Conservation (phyloP, 495 filamentous ascomycete species). For the Cenococcum geophilum region DNA sequence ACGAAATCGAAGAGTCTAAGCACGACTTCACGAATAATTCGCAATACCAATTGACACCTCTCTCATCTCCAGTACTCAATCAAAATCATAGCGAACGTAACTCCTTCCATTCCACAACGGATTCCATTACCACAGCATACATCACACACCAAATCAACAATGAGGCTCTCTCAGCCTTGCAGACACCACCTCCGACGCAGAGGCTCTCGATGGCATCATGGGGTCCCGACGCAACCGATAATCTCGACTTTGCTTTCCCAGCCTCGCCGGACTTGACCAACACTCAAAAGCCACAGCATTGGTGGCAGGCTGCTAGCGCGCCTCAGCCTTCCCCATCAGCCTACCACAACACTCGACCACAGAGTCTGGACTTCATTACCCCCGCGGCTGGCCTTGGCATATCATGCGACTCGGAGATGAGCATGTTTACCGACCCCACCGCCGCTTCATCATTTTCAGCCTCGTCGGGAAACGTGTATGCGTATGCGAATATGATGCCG, state of each 20-base stretch:
- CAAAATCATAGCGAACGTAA: conserved; percentile 15
- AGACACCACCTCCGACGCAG: conserved; percentile 27
- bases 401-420: conserved; percentile 6
- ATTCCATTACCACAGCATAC: conserved; percentile 17
- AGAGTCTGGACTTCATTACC: neutral
- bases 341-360: conserved; percentile 8
- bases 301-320: conserved; percentile 5
- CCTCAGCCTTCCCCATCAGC: conserved; percentile 7
- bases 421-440: neutral
- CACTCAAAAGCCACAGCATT: conserved; percentile 3
- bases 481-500: conserved; percentile 4
- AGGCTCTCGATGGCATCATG: conserved; percentile 21
- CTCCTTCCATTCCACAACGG: conserved; percentile 20
- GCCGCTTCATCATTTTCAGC: neutral
- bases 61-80: conserved; percentile 24
- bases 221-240: conserved; percentile 20
- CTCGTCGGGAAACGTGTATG: neutral
- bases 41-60: conserved; percentile 29
- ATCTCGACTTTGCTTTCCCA: conserved; percentile 27
- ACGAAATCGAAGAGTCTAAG: neutral
- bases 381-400: conserved; percentile 19
- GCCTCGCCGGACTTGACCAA: conserved; percentile 26
- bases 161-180: conserved; percentile 32
- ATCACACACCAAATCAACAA: conserved; percentile 12
- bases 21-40: conserved; percentile 7